A percentile compares a stretch with the other conserved stretches of the same genome.
Evolutionary conservation across 2,329 filamentous ascomycete species (phyloP).

Genomic region (Aspergillus intermedius): DNA sequence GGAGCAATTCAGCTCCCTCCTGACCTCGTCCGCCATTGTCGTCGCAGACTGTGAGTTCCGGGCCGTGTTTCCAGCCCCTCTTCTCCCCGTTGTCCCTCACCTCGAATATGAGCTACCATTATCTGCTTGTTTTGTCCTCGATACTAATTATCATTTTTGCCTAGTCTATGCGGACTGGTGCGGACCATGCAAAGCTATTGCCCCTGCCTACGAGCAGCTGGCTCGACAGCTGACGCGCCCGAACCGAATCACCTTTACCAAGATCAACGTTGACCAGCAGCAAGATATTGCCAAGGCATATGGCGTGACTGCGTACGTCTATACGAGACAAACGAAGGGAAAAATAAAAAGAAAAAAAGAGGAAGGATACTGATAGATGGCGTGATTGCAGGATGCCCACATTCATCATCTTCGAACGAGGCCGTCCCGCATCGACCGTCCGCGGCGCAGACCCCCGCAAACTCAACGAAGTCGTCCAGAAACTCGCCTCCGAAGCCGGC

Average conservation of each 20-base stretch:
- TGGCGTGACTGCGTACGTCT: slow-evolving; percentile 57
- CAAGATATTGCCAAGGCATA: slow-evolving; percentile 68
- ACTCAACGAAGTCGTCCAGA: slow-evolving; percentile 64
- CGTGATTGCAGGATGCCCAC: slow-evolving; percentile 75
- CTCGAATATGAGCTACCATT: slow-evolving; percentile 10
- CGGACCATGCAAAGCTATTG: slow-evolving; percentile 74
- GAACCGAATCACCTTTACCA: slow-evolving; percentile 72
- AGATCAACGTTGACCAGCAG: slow-evolving; percentile 76
- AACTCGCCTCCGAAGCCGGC: slow-evolving; percentile 59
- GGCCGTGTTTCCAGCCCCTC: slow-evolving; percentile 8
- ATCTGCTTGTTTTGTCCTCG: slow-evolving; percentile 7
- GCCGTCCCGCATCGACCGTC: slow-evolving; percentile 60
- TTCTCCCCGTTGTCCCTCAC: slow-evolving; percentile 5
- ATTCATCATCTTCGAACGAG: slow-evolving; percentile 81
- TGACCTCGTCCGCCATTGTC: slow-evolving; percentile 69
- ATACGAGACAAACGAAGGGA: no score
- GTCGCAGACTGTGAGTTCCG: slow-evolving; percentile 74
- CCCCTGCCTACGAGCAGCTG: slow-evolving; percentile 73
- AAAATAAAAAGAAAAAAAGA: no score
- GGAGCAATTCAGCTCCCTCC: slow-evolving; percentile 60
- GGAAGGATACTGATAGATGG: slow-evolving; percentile 37
- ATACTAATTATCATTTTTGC: slow-evolving; percentile 7
- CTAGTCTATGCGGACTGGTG: slow-evolving; percentile 86
- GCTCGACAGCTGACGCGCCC: slow-evolving; percentile 63
- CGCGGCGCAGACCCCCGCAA: slow-evolving; percentile 66